These are phyloP conservation scores for Aspergillus unguis DNA, from an alignment of 2,329 filamentous ascomycete genomes.

Conservation along the genomic window DNA sequence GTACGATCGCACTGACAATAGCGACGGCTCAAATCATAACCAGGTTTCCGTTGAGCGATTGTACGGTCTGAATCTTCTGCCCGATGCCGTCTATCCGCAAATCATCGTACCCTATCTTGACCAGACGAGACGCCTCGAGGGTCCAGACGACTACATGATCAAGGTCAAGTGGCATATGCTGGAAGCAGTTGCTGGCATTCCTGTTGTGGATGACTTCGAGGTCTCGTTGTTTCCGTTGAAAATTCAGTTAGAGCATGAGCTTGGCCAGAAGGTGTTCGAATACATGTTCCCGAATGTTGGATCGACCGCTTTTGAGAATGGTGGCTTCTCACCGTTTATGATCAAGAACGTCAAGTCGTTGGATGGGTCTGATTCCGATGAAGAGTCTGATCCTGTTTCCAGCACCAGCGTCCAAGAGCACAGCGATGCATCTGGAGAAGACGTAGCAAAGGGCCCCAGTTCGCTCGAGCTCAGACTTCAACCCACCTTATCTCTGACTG, in stretches of 20 bases:
- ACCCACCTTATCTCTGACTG: conserved; percentile 66
- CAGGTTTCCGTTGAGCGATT: conserved; percentile 83
- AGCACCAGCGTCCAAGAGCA: conserved; percentile 40
- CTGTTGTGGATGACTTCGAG: conserved; percentile 95
- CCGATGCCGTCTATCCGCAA: conserved; percentile 88
- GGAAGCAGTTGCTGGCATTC: conserved; percentile 94
- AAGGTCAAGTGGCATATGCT: conserved; percentile 97
- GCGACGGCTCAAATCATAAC: conserved; percentile 94
- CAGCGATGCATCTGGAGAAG: conserved; percentile 40
- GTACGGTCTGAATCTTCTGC: conserved; percentile 82
- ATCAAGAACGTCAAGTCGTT: conserved; percentile 52
- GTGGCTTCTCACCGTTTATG: conserved; percentile 51
- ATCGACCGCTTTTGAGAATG: conserved; percentile 49
- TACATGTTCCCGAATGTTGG: conserved; percentile 92
- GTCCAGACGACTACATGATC: conserved; percentile 75
- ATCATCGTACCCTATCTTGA: conserved; percentile 91
- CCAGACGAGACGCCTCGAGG: conserved; percentile 54
- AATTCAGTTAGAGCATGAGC: conserved; percentile 87
- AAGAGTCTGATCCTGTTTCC: conserved; percentile 19
- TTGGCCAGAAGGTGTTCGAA: conserved; percentile 89
- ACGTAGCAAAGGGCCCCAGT: conserved; percentile 60
- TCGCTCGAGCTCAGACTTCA: conserved; percentile 78
- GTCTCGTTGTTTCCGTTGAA: conserved; percentile 90
- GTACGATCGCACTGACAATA: conserved; percentile 94
- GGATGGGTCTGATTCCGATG: conserved; percentile 48